Base-by-base conservation (phyloP, 495 filamentous ascomycete genomes). In the Aspergillus carlsbadensis region DNA sequence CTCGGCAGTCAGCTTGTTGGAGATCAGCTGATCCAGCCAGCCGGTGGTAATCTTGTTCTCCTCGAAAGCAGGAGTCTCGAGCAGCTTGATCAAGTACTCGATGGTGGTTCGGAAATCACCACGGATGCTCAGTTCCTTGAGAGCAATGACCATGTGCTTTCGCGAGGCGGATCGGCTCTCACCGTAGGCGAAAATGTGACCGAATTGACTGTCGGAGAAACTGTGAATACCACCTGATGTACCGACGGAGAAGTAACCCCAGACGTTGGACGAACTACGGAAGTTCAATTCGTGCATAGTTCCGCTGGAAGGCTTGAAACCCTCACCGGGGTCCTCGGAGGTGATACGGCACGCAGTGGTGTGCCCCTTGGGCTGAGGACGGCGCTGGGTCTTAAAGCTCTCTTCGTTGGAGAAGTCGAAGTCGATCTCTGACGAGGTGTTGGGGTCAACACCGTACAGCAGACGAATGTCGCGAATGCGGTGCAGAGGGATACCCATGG, bases 211-310 rank as follows among this genome's bases (percentile, higher is more conserved):
- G 81, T 99, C 94, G 3, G 94, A 97, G 80, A 96, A 99, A 69
- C 89, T 96, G 84, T 99, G 94, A 61, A 99, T 99, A 74, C 92
- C 91, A 78, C 91, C 91, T 36, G 90, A 84, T 15, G 92, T 92
- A 75, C 94, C 90, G 71, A 99, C 94, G 31, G 94, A 99, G 85
- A 99, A 99, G 75, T 99, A 99, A 81, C 94, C 94, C 94, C 94
- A 99, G 36, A 97, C 94, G 65, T 99, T 99, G 41, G 94, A 97
- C 63, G 92, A 96, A 78, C 87, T 91, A 56, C 94, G 83, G 86
- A 99, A 99, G 80, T 99, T 99, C 63, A 99, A 79, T 68, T 99
- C 94, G 77, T 97, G 94, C 86, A 99, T 94, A 56, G 91, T 96
- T 84, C 94, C 94, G 66, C 91, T 93, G 18, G 94, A 99, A 51